phyloP scores from a whole-genome alignment of 495 filamentous ascomycete species.

The Lasiosphaeria hispida region DNA sequence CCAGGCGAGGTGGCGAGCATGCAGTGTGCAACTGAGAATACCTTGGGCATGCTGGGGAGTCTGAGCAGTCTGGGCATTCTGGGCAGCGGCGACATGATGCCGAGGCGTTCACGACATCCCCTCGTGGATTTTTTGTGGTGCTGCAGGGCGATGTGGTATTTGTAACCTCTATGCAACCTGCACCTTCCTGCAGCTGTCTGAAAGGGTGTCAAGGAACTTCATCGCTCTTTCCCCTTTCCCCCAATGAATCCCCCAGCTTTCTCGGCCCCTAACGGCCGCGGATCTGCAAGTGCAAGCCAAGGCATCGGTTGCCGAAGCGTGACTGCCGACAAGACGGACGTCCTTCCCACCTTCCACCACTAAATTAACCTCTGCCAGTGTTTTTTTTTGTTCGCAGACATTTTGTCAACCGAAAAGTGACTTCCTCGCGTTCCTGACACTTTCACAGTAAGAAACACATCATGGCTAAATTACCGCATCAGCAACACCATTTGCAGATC shows the following conservation, averaged over 20 bases:
- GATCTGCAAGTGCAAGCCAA: conserved; percentile 35
- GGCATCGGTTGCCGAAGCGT: conserved; percentile 15
- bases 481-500: background rate
- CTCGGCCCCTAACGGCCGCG: conserved; percentile 12
- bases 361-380: conserved; percentile 13
- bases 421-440: background rate
- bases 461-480: background rate
- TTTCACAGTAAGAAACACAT: background rate
- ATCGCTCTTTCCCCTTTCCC: background rate
- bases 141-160: too few relatives aligned
- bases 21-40: background rate
- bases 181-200: background rate
- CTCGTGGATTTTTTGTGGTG: too few relatives aligned
- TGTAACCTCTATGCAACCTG: background rate
- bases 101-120: too few relatives aligned
- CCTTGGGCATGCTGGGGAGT: too few relatives aligned
- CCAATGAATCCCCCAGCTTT: conserved; percentile 14
- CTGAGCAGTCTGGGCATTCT: too few relatives aligned
- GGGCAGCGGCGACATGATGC: too few relatives aligned
- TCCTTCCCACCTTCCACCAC: conserved; percentile 10
- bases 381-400: background rate
- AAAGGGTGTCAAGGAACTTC: too few relatives aligned
- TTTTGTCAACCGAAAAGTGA: background rate
- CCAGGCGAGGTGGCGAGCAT: background rate
- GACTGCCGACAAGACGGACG: conserved; percentile 21